phyloP scores from a whole-genome alignment of 1,139 yeast species.

The Scheffersomyces cryptocercus region DNA sequence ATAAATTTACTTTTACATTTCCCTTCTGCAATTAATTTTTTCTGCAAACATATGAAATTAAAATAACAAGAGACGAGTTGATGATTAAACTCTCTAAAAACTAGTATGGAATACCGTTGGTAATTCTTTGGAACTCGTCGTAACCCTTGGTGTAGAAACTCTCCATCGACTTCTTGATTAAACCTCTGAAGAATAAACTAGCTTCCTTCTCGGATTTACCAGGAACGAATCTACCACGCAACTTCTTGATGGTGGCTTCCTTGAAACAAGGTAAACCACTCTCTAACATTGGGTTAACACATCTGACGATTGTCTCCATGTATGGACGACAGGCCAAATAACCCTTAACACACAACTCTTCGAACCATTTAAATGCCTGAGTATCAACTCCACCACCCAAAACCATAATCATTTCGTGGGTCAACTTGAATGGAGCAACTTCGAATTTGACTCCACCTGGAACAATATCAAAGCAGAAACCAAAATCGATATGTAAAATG shows the following conservation, averaged over 20 bases:
- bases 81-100: neutral
- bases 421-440: conserved; percentile 94
- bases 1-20: too few relatives aligned
- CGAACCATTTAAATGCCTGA: conserved; percentile 91
- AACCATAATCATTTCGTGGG: conserved; percentile 94
- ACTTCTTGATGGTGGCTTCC: conserved; percentile 73
- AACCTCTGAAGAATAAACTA: conserved; percentile 68
- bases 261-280: conserved; percentile 97
- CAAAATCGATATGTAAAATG: conserved; percentile 93
- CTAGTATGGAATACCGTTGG: conserved; percentile 93
- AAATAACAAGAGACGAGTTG: too few relatives aligned
- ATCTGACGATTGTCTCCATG: conserved; percentile 80
- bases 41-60: too few relatives aligned
- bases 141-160: conserved; percentile 90
- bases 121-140: conserved; percentile 94
- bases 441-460: conserved; percentile 99
- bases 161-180: conserved; percentile 82
- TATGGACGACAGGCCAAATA: conserved; percentile 88
- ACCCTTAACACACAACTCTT: conserved; percentile 91
- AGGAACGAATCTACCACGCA: conserved; percentile 79
- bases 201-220: conserved; percentile 84
- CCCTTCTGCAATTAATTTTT: too few relatives aligned
- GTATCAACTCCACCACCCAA: conserved; percentile 88
- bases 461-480: conserved; percentile 96
- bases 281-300: conserved; percentile 90